Conservation (phyloP, 2,329 filamentous ascomycete genomes). For the Arachnopeziza araneosa region DNA sequence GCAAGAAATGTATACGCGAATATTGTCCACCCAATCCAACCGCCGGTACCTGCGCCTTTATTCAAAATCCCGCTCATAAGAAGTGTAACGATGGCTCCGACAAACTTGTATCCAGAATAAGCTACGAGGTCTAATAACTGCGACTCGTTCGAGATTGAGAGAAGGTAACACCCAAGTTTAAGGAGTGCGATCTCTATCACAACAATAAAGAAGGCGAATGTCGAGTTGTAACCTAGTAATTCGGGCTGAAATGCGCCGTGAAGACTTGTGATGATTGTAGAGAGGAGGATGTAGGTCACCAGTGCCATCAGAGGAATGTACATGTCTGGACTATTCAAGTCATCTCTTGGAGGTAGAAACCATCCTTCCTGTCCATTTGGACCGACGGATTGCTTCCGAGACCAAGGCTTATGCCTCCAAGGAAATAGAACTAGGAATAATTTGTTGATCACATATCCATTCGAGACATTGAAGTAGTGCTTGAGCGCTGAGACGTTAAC, state of each 20-base stretch:
- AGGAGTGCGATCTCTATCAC: slow-evolving; percentile 83
- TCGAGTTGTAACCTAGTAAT: slow-evolving; percentile 82
- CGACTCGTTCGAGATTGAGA: slow-evolving; percentile 89
- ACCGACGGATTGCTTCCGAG: slow-evolving; percentile 74
- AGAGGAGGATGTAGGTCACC: slow-evolving; percentile 94
- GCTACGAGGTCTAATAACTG: slow-evolving; percentile 91
- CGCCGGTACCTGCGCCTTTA: slow-evolving; percentile 73
- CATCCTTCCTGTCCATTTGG: slow-evolving; percentile 65
- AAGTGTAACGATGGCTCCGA: slow-evolving; percentile 89
- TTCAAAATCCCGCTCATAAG: slow-evolving; percentile 72
- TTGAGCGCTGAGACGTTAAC: slow-evolving; percentile 91
- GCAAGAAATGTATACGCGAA: slow-evolving; percentile 91
- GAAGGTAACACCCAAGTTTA: slow-evolving; percentile 87
- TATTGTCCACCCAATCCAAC: slow-evolving; percentile 82
- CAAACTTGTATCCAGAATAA: slow-evolving; percentile 98
- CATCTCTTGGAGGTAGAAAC: slow-evolving; percentile 89
- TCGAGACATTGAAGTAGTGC: slow-evolving; percentile 99
- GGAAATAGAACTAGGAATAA: slow-evolving; percentile 91
- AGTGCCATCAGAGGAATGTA: slow-evolving; percentile 98
- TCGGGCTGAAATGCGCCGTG: slow-evolving; percentile 91
- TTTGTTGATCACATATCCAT: slow-evolving; percentile 93
- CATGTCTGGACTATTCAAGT: slow-evolving; percentile 98
- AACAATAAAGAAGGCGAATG: slow-evolving; percentile 76
- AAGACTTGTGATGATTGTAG: slow-evolving; percentile 82
- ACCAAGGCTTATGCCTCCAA: slow-evolving; percentile 97